These are phyloP conservation scores for Alternaria arborescens DNA, from an alignment of 2,329 filamentous ascomycete species.

Conservation along the genomic window DNA sequence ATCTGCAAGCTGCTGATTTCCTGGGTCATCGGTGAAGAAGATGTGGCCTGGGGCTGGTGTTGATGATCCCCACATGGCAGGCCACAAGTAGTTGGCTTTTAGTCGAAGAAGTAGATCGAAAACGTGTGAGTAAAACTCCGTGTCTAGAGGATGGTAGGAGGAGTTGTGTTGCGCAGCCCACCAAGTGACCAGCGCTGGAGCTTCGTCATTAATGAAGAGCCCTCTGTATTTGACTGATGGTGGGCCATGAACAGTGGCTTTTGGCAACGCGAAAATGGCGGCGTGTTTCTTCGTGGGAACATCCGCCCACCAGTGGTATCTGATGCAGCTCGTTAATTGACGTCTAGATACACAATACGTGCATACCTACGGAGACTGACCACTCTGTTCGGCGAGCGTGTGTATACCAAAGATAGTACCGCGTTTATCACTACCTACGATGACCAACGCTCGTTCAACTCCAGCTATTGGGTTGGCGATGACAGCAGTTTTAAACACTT, in stretches of 20 bases:
- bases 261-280: conserved; percentile 64
- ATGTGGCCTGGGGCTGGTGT: conserved; percentile 57
- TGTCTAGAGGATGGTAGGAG: conserved; percentile 59
- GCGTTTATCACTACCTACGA: conserved; percentile 70
- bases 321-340: not conserved
- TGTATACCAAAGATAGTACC: conserved; percentile 74
- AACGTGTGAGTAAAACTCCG: conserved; percentile 71
- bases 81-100: conserved; percentile 78
- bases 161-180: conserved; percentile 52
- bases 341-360: rapidly evolving
- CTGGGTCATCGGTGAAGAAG: conserved; percentile 73
- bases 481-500: conserved; percentile 68
- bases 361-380: conserved; percentile 62
- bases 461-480: conserved; percentile 65
- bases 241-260: conserved; percentile 62
- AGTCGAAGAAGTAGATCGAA: conserved; percentile 75
- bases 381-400: conserved; percentile 74
- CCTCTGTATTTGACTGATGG: conserved; percentile 72
- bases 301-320: conserved; percentile 73
- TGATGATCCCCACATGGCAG: conserved; percentile 64
- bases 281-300: conserved; percentile 61
- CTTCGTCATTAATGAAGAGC: conserved; percentile 74
- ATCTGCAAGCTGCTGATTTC: conserved; percentile 72
- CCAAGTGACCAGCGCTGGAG: conserved; percentile 71
- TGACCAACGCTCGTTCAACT: conserved; percentile 65